Percentiles rank a stretch among this genome's conserved stretches.
Conservation (phyloP, 495 filamentous ascomycete species). For the Rhypophila decipiens region DNA sequence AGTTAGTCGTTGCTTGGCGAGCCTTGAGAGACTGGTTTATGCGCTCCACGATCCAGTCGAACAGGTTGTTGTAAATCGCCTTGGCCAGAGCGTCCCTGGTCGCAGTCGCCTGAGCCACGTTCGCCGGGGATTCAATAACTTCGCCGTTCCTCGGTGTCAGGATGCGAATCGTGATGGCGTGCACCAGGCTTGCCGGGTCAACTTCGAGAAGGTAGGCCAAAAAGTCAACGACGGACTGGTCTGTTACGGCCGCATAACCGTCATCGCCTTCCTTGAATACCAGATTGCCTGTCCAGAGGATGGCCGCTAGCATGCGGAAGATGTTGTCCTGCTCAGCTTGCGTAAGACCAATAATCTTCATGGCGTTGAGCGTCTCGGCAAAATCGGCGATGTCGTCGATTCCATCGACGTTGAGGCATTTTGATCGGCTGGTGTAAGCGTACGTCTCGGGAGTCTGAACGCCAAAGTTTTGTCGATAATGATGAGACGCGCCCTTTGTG, state of each 20-base stretch:
- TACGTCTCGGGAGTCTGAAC: conserved; percentile 90
- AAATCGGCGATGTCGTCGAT: conserved; percentile 92
- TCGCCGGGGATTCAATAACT: conserved; percentile 88
- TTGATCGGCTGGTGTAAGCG: conserved; percentile 88
- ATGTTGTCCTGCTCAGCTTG: conserved; percentile 92
- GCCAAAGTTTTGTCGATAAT: conserved; percentile 79
- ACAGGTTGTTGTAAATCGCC: conserved; percentile 94
- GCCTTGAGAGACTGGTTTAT: conserved; percentile 87
- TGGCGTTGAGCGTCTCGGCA: conserved; percentile 84
- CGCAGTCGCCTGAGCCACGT: conserved; percentile 83
- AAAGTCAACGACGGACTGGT: conserved; percentile 88
- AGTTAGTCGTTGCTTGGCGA: conserved; percentile 65
- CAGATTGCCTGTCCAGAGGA: conserved; percentile 94
- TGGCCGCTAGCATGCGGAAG: conserved; percentile 89
- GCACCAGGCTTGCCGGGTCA: conserved; percentile 69
- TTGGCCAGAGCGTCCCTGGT: conserved; percentile 90
- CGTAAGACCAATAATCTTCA: conserved; percentile 85
- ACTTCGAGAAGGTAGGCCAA: conserved; percentile 92
- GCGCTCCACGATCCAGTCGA: conserved; percentile 96
- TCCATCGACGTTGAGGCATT: conserved; percentile 87
- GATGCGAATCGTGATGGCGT: conserved; percentile 82
- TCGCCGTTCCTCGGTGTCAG: conserved; percentile 82
- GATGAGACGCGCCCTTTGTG: conserved; percentile 83
- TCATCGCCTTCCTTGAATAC: conserved; percentile 80
- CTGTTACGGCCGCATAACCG: conserved; percentile 77